Evolutionary conservation across 768 basidiomycete species (phyloP).

Genomic region (Amanita rimosa): DNA sequence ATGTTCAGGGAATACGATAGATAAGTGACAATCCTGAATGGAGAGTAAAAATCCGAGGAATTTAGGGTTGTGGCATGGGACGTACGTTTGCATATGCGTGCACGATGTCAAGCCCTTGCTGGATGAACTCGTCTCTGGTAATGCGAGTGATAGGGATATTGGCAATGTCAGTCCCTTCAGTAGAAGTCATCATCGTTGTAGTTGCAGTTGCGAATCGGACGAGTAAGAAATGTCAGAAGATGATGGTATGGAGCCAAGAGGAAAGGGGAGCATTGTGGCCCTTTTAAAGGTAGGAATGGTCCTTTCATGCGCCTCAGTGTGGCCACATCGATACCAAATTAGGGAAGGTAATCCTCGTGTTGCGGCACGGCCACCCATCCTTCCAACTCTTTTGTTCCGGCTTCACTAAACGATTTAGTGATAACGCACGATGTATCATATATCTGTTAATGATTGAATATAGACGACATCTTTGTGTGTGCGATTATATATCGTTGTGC

Average conservation of each 20-base stretch:
- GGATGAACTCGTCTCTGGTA: conserved; percentile 6
- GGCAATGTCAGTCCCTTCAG: background rate
- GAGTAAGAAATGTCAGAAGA: background rate
- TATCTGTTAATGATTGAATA: too few species aligned
- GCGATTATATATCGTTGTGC: background rate
- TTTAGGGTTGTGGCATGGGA: background rate
- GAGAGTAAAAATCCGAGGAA: background rate
- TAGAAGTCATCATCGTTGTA: background rate
- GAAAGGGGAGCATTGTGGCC: background rate
- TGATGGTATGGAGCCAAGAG: background rate
- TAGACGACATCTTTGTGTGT: too few species aligned
- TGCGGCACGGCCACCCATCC: background rate
- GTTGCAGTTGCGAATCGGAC: background rate
- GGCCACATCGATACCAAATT: background rate
- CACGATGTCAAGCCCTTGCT: conserved; percentile 6
- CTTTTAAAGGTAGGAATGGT: background rate
- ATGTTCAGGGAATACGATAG: background rate
- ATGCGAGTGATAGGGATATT: background rate
- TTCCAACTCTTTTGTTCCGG: background rate
- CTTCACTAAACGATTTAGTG: too few species aligned
- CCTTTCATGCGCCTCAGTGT: background rate
- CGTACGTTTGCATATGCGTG: conserved; percentile 7
- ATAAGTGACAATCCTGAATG: background rate
- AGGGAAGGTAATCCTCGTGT: background rate
- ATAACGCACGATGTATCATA: too few species aligned